Evolutionary conservation across 2,329 filamentous ascomycete species (phyloP), one percentile per base, ranked within the genome.

Genomic region (Beauveria sp.): DNA sequence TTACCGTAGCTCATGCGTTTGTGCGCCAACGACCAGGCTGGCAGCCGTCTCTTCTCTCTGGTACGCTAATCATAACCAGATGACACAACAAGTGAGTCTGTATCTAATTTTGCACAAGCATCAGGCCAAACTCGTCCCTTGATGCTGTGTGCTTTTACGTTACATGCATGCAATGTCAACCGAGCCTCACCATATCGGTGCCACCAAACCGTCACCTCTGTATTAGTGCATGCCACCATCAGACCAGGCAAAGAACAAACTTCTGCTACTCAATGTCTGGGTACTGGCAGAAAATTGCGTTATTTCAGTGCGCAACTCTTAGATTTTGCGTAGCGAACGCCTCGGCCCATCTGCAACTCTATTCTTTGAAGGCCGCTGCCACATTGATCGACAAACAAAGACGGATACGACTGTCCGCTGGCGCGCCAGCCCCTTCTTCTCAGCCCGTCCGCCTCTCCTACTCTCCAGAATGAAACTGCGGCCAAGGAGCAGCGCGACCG

Each of bases 131-230:
- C 9, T 12, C 18, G 3, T 28, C 18, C 16, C 24, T 24, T 45
- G 14, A 22, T 16, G 26, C 7, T n/a, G n/a, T 54, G 34, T 42
- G 14, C 26, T 28, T 57, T 38, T 28, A 20, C 28, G 46, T 52
- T 24, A 31, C 24, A 45, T 60, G 57, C 57, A 38, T 52, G 57
- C 57, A 60, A 60, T 48, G 40, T 52, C 38, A 26, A 60, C 48
- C 31, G 14, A 51, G 24, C 48, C 46, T 49, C 20, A 8, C 16
- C 28, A 18, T 22, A 22, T 48, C 28, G 7, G 43, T 43, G 56
- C 43, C 57, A 60, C 46, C 57, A 46, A 20, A 20, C 28, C 12
- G 4, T 16, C 18, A 46, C 53, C 22, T 40, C 34, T 24, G 31
- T 20, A 52, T 16, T 18, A 9, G 9, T 34, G 5, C 5, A 46